Conservation (phyloP, 345 rosid species). For the Mangifera indica region DNA sequence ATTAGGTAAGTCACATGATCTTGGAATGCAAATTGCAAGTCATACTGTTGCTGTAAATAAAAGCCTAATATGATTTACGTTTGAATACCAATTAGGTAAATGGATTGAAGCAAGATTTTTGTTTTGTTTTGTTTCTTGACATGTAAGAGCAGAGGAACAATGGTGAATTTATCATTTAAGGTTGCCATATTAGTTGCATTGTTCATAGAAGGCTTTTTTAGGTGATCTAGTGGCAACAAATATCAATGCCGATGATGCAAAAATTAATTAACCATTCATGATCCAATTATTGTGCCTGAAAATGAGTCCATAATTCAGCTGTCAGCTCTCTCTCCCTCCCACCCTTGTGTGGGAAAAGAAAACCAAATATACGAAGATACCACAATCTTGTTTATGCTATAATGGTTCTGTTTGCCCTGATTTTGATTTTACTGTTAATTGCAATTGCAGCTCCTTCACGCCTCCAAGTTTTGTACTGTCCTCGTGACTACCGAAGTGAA, state of each 20-base stretch:
- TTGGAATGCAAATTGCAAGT: too few species aligned
- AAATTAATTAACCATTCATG: background rate
- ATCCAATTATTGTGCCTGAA: constrained; percentile 4
- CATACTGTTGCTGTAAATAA: too few species aligned
- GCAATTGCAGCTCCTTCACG: constrained; percentile 65
- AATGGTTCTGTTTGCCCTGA: background rate
- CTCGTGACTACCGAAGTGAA: constrained; percentile 82
- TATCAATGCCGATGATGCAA: background rate
- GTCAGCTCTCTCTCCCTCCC: background rate
- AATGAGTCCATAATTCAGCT: background rate
- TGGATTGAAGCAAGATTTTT: background rate
- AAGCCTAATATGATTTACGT: background rate
- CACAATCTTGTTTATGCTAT: background rate
- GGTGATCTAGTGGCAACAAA: background rate
- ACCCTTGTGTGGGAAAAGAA: background rate
- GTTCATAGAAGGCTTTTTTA: background rate
- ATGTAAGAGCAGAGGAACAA: background rate
- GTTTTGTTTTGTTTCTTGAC: background rate
- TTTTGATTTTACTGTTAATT: background rate
- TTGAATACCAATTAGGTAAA: background rate
- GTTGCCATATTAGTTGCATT: background rate
- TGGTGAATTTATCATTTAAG: background rate
- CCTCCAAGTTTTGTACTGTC: constrained; percentile 71
- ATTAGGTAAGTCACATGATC: too few species aligned
- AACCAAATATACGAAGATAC: background rate